These are phyloP conservation scores for Erigeron canadensis DNA, from an alignment of 129 eudicot species.

Conservation along the genomic window DNA sequence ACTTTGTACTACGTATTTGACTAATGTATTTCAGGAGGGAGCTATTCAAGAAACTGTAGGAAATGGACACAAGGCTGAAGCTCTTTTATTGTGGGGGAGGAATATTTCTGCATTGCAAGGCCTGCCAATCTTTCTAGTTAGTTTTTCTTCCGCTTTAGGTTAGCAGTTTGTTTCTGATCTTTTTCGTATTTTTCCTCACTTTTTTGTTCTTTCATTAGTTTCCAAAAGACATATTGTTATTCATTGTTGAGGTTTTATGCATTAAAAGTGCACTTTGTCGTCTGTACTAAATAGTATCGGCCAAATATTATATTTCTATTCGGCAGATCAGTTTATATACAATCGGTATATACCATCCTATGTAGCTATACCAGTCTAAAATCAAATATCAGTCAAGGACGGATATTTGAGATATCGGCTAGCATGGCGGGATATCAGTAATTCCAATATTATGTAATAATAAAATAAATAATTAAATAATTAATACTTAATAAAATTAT, in stretches of 20 bases:
- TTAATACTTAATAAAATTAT: too few species aligned
- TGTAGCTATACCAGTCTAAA: too few species aligned
- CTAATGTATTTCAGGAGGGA: slow-evolving; percentile 55
- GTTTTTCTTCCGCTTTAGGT: slow-evolving; percentile 75
- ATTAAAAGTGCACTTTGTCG: background rate
- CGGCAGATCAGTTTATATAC: background rate
- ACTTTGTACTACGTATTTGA: slow-evolving; percentile 12
- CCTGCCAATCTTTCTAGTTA: slow-evolving; percentile 61
- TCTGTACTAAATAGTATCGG: background rate
- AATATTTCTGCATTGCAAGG: slow-evolving; percentile 52
- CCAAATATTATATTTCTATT: background rate
- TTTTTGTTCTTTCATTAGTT: background rate
- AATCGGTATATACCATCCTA: background rate
- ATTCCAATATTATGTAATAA: too few species aligned
- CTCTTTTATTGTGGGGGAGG: slow-evolving; percentile 74
- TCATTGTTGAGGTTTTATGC: background rate
- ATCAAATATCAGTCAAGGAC: too few species aligned
- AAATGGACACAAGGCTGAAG: slow-evolving; percentile 78
- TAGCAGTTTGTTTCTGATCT: slow-evolving; percentile 14
- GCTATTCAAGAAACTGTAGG: slow-evolving; percentile 79
- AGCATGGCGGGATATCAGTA: too few species aligned
- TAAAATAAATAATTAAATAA: too few species aligned
- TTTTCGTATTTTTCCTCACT: slow-evolving; percentile 4
- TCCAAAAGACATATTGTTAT: background rate
- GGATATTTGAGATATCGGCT: too few species aligned